Conservation (phyloP, 768 basidiomycete species). For the Suillus clintonianus region DNA sequence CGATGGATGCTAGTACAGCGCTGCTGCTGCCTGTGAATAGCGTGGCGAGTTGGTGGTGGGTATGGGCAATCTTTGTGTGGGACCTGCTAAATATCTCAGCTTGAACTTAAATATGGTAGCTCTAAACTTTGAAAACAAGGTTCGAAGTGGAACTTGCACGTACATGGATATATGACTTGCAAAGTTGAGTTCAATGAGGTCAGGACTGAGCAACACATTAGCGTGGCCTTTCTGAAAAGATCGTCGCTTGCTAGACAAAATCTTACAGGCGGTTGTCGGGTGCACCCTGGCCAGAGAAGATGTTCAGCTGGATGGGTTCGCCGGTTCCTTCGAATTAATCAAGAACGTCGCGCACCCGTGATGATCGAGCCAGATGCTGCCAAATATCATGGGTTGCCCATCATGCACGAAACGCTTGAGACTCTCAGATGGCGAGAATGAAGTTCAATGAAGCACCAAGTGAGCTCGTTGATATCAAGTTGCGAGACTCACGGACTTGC, state of each 20-base stretch:
- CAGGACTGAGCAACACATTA: background rate
- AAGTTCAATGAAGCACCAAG: background rate
- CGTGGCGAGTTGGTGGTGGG: background rate
- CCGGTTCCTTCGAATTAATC: background rate
- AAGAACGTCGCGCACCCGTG: background rate
- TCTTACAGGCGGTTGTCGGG: background rate
- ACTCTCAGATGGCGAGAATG: background rate
- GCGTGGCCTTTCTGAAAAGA: background rate
- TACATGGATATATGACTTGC: background rate
- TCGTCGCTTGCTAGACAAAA: background rate
- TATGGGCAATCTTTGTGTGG: background rate
- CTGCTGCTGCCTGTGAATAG: background rate
- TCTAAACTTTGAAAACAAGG: slow-evolving; percentile 2
- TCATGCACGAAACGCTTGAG: background rate
- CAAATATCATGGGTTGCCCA: background rate
- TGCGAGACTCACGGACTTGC: background rate
- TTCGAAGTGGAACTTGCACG: background rate
- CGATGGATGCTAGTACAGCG: background rate
- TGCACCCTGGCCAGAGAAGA: background rate
- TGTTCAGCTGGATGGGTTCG: background rate
- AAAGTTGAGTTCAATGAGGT: background rate
- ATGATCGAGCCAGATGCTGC: background rate
- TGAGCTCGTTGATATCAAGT: background rate
- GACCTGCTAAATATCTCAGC: background rate
- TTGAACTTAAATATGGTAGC: background rate